Evolutionary conservation across 192 early-diverging fungal genomes (phyloP).

Genomic region (Endogone sp.): DNA sequence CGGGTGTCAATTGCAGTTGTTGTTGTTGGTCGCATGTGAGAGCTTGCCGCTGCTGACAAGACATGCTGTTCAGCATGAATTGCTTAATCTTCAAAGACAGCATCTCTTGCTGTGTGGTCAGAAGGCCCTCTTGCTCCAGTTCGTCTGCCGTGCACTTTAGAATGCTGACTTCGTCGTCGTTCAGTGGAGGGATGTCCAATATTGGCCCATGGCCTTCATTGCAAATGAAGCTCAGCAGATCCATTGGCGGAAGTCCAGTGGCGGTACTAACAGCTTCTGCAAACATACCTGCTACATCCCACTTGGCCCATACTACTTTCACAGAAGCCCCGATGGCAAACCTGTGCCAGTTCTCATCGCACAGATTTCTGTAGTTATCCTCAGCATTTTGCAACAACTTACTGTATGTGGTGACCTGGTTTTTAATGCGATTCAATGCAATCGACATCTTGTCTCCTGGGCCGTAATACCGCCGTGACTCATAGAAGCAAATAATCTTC

Average conservation of each 20-base stretch:
- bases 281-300: neutral
- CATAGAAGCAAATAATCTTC: neutral
- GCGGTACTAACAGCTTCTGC: neutral
- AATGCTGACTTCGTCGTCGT: too few relatives aligned
- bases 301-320: neutral
- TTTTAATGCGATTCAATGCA: too few relatives aligned
- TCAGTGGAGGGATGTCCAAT: neutral
- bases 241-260: neutral
- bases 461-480: too few relatives aligned
- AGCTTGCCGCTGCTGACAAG: too few relatives aligned
- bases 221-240: neutral
- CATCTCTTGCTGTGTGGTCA: too few relatives aligned
- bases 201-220: neutral
- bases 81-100: too few relatives aligned
- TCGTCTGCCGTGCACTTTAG: too few relatives aligned
- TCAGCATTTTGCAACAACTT: neutral
- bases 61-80: too few relatives aligned
- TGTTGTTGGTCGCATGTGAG: too few relatives aligned
- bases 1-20: neutral
- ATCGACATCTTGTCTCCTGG: too few relatives aligned
- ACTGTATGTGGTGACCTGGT: too few relatives aligned
- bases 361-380: neutral
- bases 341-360: neutral
- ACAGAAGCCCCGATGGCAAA: neutral
- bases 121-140: too few relatives aligned